Conservation (phyloP, 2,329 filamentous ascomycete species). For the Didymella arachidicola region DNA sequence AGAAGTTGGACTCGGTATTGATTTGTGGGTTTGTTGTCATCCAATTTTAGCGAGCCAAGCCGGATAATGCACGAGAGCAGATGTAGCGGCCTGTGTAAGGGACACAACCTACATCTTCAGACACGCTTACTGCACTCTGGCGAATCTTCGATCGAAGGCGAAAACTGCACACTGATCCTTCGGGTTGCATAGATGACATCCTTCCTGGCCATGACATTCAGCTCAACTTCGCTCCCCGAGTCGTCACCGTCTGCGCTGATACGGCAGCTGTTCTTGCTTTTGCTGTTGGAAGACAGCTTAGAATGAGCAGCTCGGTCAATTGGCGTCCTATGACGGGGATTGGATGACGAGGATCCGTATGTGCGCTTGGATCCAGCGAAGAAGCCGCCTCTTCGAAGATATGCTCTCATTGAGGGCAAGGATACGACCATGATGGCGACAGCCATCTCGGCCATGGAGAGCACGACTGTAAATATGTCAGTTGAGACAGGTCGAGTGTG, state of each 20-base stretch:
- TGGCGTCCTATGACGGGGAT: slow-evolving; percentile 22
- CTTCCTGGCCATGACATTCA: slow-evolving; percentile 29
- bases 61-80: not conserved
- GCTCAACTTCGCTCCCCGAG: slow-evolving; percentile 35
- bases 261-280: slow-evolving; percentile 20
- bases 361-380: slow-evolving; percentile 28
- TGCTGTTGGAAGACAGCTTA: slow-evolving; percentile 17
- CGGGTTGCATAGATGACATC: slow-evolving; percentile 36
- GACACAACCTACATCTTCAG: not conserved
- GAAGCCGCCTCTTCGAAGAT: slow-evolving; percentile 30
- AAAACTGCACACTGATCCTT: slow-evolving; percentile 33
- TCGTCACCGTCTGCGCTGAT: slow-evolving; percentile 23
- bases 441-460: slow-evolving; percentile 39
- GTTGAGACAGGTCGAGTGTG: not conserved
- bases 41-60: not conserved
- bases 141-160: slow-evolving; percentile 19
- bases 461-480: slow-evolving; percentile 27
- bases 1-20: not conserved
- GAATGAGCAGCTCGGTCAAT: slow-evolving; percentile 16
- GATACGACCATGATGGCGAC: slow-evolving; percentile 40
- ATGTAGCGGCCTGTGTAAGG: not conserved
- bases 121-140: not conserved
- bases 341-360: slow-evolving; percentile 23
- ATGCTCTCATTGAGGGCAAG: slow-evolving; percentile 35
- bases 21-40: not conserved